Evolutionary conservation across 108 stramenopile species (phyloP).

Genomic region (Pinguiococcus pyrenoidosus): DNA sequence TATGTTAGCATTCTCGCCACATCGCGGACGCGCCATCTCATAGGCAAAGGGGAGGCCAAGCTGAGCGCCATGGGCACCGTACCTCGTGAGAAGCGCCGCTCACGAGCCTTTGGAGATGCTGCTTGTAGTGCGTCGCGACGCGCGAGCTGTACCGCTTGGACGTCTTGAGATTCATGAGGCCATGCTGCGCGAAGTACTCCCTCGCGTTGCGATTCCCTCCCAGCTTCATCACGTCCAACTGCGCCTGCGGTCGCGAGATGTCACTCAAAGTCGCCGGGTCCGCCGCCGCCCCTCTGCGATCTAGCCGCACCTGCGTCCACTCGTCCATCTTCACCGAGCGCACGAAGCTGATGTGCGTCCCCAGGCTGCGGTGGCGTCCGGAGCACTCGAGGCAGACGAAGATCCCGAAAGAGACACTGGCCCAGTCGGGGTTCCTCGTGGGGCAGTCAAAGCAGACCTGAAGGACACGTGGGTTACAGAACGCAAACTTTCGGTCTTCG

Average conservation of each 20-base stretch:
- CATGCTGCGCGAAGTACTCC: conserved; percentile 40
- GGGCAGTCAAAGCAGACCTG: conserved; percentile 33
- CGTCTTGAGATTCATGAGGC: conserved; percentile 31
- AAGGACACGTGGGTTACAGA: not conserved
- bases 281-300: not conserved
- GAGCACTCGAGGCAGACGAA: conserved; percentile 98
- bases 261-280: conserved; percentile 9
- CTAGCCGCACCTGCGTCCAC: conserved; percentile 16
- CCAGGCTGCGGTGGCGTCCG: conserved; percentile 88
- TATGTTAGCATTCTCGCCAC: no score
- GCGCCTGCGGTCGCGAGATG: no score
- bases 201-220: conserved; percentile 41
- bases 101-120: conserved; percentile 14
- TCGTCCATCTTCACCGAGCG: conserved; percentile 52
- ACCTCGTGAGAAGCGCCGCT: no score
- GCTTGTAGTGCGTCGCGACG: conserved; percentile 27
- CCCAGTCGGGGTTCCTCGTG: conserved; percentile 76
- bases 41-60: no score
- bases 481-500: no score
- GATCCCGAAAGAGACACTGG: conserved; percentile 68
- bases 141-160: conserved; percentile 35
- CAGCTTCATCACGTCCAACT: conserved; percentile 35
- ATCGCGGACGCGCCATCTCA: no score
- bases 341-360: conserved; percentile 94
- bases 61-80: no score